Conservation (phyloP, 805 yeast genomes). For the Myxozyma monticola region DNA sequence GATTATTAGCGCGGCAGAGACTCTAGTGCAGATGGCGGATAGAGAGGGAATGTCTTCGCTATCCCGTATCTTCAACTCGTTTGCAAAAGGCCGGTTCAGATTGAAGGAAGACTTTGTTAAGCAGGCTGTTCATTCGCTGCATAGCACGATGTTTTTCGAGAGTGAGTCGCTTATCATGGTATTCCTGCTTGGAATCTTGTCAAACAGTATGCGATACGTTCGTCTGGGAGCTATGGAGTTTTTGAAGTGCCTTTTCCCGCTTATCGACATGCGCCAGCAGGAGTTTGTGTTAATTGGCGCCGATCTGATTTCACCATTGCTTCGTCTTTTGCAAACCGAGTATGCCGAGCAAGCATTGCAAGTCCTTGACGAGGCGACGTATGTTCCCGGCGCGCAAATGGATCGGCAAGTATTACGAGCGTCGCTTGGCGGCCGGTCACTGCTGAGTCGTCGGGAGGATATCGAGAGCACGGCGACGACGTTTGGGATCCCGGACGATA, state of each 20-base stretch:
- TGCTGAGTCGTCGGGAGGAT: constrained; percentile 56
- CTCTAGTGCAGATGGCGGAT: constrained; percentile 63
- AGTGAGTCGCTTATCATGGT: constrained; percentile 74
- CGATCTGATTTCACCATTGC: constrained; percentile 85
- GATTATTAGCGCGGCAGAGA: constrained; percentile 52
- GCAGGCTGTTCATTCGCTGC: constrained; percentile 74
- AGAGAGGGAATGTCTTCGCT: constrained; percentile 56
- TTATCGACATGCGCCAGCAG: constrained; percentile 70
- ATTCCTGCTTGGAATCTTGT: constrained; percentile 72
- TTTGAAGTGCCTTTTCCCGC: constrained; percentile 71
- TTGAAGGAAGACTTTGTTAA: constrained; percentile 86
- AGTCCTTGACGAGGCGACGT: constrained; percentile 80
- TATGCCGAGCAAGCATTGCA: constrained; percentile 86
- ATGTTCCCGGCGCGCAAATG: constrained; percentile 84
- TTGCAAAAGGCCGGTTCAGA: constrained; percentile 76
- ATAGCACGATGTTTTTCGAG: constrained; percentile 66
- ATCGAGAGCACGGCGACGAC: constrained; percentile 83
- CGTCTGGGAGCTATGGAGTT: constrained; percentile 76
- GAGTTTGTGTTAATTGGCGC: constrained; percentile 92
- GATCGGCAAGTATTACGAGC: constrained; percentile 90
- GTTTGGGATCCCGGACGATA: constrained; percentile 91
- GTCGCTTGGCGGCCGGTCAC: constrained; percentile 79
- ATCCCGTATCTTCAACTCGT: constrained; percentile 71
- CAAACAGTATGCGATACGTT: constrained; percentile 77
- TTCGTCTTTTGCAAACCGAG: constrained; percentile 77